Evolutionary conservation across 768 basidiomycete species (phyloP).

Genomic region (Auricularia cornea): DNA sequence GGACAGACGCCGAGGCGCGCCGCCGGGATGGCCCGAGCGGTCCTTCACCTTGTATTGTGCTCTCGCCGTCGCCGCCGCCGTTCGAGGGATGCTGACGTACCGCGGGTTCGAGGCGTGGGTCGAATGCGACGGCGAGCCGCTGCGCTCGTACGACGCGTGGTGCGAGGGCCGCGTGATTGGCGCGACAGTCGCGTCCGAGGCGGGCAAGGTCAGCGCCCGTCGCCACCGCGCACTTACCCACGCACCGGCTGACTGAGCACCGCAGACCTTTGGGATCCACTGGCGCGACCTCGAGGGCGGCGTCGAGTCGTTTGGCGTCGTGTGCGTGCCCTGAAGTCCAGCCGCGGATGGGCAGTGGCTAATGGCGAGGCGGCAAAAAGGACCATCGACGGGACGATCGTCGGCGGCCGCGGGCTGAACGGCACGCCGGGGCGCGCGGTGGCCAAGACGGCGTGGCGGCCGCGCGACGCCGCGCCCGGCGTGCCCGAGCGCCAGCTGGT

Average conservation of each 20-base stretch:
- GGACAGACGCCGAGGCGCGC: too few relatives aligned
- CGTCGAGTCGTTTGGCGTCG: not conserved
- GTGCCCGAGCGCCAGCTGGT: not conserved
- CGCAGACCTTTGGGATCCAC: not conserved
- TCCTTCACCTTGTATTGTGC: too few relatives aligned
- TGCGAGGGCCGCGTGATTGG: not conserved
- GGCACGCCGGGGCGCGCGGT: not conserved
- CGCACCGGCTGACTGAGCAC: too few relatives aligned
- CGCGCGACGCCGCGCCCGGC: not conserved
- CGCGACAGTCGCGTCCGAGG: not conserved
- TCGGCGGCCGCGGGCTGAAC: not conserved
- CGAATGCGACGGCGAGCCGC: not conserved
- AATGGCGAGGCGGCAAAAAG: too few relatives aligned
- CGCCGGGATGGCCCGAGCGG: too few relatives aligned
- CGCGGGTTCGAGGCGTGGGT: not conserved
- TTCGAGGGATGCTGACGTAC: not conserved
- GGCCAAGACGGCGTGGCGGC: not conserved
- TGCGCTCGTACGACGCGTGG: not conserved
- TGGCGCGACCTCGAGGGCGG: conserved; percentile 1
- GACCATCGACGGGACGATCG: not conserved
- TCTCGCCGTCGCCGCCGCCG: too few relatives aligned
- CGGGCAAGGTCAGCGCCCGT: not conserved
- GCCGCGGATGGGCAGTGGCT: too few relatives aligned
- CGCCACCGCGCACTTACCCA: too few relatives aligned
- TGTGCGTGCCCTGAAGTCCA: not conserved